Evolutionary conservation across 805 yeast species (phyloP).

Genomic region (Kodamaea leandrae): DNA sequence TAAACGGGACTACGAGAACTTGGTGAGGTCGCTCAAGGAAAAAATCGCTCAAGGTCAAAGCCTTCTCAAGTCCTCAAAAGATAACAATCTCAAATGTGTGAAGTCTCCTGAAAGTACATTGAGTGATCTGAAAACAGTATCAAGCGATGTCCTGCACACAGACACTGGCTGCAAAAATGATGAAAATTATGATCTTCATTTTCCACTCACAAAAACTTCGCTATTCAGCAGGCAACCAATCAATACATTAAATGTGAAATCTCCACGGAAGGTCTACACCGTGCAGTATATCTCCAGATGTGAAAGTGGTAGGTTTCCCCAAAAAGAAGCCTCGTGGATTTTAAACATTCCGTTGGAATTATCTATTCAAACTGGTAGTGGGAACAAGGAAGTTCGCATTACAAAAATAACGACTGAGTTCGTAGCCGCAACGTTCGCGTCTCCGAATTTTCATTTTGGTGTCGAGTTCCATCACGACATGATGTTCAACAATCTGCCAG

Average conservation of each 20-base stretch:
- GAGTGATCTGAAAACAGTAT: too few species aligned
- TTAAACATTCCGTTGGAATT: conserved; percentile 25
- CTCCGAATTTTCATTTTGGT: conserved; percentile 35
- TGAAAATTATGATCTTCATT: conserved; percentile 1
- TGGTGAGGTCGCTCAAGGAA: background rate
- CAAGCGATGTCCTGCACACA: too few species aligned
- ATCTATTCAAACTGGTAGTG: background rate
- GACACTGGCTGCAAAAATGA: too few species aligned
- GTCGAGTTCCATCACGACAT: conserved; percentile 37
- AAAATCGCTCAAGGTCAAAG: background rate
- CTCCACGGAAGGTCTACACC: conserved; percentile 8
- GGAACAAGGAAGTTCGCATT: conserved; percentile 9
- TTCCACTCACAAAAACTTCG: conserved; percentile 1
- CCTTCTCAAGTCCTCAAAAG: too few species aligned
- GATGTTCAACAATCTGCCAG: conserved; percentile 21
- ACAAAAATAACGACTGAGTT: conserved; percentile 26
- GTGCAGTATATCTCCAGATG: conserved; percentile 23
- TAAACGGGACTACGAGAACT: background rate
- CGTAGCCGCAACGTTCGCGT: conserved; percentile 30
- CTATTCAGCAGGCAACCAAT: conserved; percentile 1
- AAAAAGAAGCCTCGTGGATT: conserved; percentile 18
- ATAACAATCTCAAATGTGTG: too few species aligned
- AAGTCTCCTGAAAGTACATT: too few species aligned
- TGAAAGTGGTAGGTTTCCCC: conserved; percentile 1
- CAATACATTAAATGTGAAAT: conserved; percentile 7